Percentiles rank a stretch among this genome's conserved stretches.
Evolutionary conservation across 495 filamentous ascomycete species (phyloP).

Genomic region (Collariella sp.): DNA sequence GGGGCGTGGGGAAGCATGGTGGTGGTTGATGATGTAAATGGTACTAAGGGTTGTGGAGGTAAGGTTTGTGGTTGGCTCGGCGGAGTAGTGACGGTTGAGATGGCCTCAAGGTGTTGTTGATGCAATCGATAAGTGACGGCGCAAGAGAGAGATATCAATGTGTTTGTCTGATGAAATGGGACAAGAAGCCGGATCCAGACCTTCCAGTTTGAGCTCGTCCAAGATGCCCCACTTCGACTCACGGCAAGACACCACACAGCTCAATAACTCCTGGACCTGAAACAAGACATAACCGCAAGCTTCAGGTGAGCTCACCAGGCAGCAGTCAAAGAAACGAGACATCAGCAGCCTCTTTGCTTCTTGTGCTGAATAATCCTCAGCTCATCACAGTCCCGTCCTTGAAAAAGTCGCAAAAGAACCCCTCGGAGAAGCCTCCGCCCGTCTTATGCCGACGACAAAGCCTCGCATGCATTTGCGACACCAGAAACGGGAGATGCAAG

Average conservation of each 20-base stretch:
- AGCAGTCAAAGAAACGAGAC: neutral
- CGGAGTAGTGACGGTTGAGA: neutral
- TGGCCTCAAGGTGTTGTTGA: too few species aligned
- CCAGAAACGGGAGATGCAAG: neutral
- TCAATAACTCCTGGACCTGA: neutral
- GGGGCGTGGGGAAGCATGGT: constrained; percentile 8
- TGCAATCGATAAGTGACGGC: too few species aligned
- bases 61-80: too few species aligned
- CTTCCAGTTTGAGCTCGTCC: too few species aligned
- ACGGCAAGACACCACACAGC: neutral
- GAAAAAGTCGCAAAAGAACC: too few species aligned
- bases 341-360: neutral
- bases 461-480: neutral
- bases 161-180: too few species aligned
- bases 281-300: neutral
- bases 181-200: too few species aligned
- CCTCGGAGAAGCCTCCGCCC: neutral
- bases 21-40: too few species aligned
- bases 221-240: neutral
- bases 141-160: too few species aligned
- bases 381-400: too few species aligned
- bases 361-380: neutral
- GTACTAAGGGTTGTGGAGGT: too few species aligned
- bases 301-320: too few species aligned
- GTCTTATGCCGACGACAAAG: neutral